Conservation (phyloP, 768 basidiomycete species). For the Porphyrellus cyaneotinctus region DNA sequence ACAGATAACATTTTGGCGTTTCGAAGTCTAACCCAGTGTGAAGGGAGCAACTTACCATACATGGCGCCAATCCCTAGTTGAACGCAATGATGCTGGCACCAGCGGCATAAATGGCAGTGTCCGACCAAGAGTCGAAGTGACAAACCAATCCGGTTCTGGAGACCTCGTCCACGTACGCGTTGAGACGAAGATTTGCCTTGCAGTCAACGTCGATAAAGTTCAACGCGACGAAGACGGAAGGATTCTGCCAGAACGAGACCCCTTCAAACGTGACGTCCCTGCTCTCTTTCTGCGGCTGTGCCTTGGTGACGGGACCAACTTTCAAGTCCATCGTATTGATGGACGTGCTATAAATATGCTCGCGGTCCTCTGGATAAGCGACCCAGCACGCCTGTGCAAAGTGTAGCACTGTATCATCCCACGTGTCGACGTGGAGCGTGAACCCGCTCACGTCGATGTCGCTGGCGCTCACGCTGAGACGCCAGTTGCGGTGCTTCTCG, state of each 20-base stretch:
- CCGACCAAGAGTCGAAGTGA: conserved; percentile 12
- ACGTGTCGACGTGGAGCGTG: conserved; percentile 12
- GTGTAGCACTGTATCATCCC: conserved; percentile 6
- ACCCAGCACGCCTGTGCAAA: conserved; percentile 11
- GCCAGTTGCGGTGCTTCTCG: neutral
- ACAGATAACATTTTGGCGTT: too few relatives aligned
- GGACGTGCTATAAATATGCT: conserved; percentile 15
- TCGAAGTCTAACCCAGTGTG: too few relatives aligned
- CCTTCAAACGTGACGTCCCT: conserved; percentile 6
- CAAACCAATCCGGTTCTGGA: conserved; percentile 1
- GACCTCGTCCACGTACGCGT: conserved; percentile 8
- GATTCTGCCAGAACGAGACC: conserved; percentile 4
- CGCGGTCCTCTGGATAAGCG: conserved; percentile 20
- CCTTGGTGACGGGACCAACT: neutral
- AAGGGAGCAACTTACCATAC: neutral
- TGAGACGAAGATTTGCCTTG: conserved; percentile 10
- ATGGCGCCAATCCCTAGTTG: neutral
- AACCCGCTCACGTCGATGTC: conserved; percentile 12
- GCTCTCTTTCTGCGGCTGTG: neutral
- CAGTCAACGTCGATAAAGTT: conserved; percentile 13
- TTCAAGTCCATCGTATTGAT: conserved; percentile 7
- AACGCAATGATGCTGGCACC: conserved; percentile 5
- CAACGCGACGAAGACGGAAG: conserved; percentile 20
- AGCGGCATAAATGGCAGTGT: neutral
- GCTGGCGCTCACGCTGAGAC: conserved; percentile 2